Base-by-base conservation (phyloP, 2,329 filamentous ascomycete species). In the Fusarium liriodendri region DNA sequence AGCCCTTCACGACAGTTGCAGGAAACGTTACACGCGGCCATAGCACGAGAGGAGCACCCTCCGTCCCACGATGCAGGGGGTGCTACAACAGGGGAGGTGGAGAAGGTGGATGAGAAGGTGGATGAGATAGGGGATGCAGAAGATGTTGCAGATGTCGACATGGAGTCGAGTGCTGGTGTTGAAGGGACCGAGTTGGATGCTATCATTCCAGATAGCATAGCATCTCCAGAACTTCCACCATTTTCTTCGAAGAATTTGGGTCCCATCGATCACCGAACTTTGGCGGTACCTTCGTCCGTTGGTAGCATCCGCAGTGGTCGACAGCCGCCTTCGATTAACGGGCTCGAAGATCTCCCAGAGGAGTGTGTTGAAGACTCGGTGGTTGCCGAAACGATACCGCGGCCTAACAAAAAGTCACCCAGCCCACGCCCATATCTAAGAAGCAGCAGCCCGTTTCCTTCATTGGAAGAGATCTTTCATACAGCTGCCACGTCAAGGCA, bases 241-340 rank as follows among this genome's bases (percentile, higher is more conserved):
- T 54, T 66, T n/a, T 60, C 66, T 20, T 69, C 55, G 33, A 73
- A 71, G 16, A 54, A 62, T 7, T 25, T 64, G 27, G 25, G 50
- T 52, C 13, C 45, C 11, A 37, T 62, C 37, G 71, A 68, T 10
- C 50, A 75, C 38, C 66, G 60, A 38, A 38, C 67, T 27, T 47
- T 70, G 29, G 22, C 55, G 7, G 71, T 77, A 5, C 69, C 73
- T 18, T 74, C 73, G 6, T 78, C 77, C 33, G 78, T 78, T 10
- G 83, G 82, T 67, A 89, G 84, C 73, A 78, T 83, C 72, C 82
- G 55, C 68, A 89, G 85, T 75, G 88, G 87, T 27, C 84, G 87
- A 16, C 89, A 90, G 66, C 84, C 85, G 5, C 86, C 88, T 65
- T 84, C 83, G 6, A 78, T 82, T 14, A 82, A 84, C 38, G 77